phyloP scores from a whole-genome alignment of 2,329 filamentous ascomycete genomes.

The Plectosphaerella sp. region DNA sequence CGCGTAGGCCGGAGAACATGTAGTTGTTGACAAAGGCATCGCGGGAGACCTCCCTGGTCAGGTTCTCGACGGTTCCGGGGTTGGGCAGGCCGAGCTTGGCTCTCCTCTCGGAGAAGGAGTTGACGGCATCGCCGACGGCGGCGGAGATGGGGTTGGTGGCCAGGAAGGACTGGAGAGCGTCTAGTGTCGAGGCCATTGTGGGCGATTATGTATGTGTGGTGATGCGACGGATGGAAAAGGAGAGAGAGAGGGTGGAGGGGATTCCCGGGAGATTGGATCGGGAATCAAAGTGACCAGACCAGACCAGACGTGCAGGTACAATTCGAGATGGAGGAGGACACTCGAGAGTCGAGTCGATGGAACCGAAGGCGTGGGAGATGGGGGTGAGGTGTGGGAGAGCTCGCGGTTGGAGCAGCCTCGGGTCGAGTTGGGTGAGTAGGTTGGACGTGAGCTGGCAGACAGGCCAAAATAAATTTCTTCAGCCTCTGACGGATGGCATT shows the following conservation, averaged over 20 bases:
- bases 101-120: constrained; percentile 78
- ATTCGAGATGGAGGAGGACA: not conserved
- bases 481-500: constrained; percentile 11
- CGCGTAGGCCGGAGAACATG: constrained; percentile 93
- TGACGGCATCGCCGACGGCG: constrained; percentile 71
- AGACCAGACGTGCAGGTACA: not conserved
- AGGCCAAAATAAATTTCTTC: constrained; percentile 16
- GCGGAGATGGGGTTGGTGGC: constrained; percentile 68
- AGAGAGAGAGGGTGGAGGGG: constrained; percentile 2
- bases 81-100: constrained; percentile 85
- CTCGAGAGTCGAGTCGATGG: constrained; percentile 1
- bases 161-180: constrained; percentile 55
- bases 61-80: constrained; percentile 86
- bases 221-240: constrained; percentile 11
- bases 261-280: not conserved
- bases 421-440: not conserved
- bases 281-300: not conserved
- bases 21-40: constrained; percentile 95
- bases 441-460: constrained; percentile 1
- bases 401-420: not conserved
- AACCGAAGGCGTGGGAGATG: not conserved
- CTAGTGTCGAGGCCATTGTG: constrained; percentile 45
- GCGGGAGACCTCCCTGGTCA: constrained; percentile 88
- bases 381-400: not conserved
- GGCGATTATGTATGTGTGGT: constrained; percentile 10